Percentiles rank a stretch among this genome's conserved stretches.
Conservation (phyloP, 1,284 basidiomycete genomes). For the Mycosarcoma mackinlayi region DNA sequence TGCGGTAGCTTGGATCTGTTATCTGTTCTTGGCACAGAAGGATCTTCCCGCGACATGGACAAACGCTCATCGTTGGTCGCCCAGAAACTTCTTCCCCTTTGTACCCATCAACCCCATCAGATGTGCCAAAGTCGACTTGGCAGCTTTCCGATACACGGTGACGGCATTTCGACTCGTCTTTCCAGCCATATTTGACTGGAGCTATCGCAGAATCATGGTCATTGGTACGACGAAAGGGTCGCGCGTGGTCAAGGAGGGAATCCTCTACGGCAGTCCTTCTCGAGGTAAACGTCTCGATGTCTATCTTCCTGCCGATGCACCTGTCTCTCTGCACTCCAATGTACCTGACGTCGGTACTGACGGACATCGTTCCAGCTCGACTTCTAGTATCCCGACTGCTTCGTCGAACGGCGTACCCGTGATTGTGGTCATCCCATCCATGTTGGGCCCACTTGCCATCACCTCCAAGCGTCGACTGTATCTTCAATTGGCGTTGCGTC, state of each 20-base stretch:
- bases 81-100: slow-evolving; percentile 49
- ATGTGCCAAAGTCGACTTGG: slow-evolving; percentile 62
- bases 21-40: slow-evolving; percentile 64
- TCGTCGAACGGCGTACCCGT: slow-evolving; percentile 58
- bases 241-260: slow-evolving; percentile 61
- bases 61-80: slow-evolving; percentile 23
- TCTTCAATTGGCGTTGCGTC: slow-evolving; percentile 66
- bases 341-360: not conserved
- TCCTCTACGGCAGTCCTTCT: slow-evolving; percentile 59
- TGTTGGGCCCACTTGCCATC: slow-evolving; percentile 58
- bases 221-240: slow-evolving; percentile 62
- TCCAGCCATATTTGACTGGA: slow-evolving; percentile 63
- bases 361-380: not conserved
- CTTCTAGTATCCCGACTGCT: not conserved
- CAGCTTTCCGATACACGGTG: slow-evolving; percentile 51
- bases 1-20: slow-evolving; percentile 65
- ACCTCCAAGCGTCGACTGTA: slow-evolving; percentile 54
- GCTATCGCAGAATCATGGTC: slow-evolving; percentile 62
- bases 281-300: slow-evolving; percentile 59
- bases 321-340: not conserved
- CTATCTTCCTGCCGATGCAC: slow-evolving; percentile 54
- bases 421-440: slow-evolving; percentile 67
- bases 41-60: slow-evolving; percentile 55
- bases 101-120: slow-evolving; percentile 63
- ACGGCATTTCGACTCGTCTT: slow-evolving; percentile 54